Percentiles rank a stretch among this genome's conserved stretches.
These are phyloP conservation scores for Boletus rufocinnamomeus DNA, from an alignment of 768 basidiomycete genomes.

Conservation along the genomic window DNA sequence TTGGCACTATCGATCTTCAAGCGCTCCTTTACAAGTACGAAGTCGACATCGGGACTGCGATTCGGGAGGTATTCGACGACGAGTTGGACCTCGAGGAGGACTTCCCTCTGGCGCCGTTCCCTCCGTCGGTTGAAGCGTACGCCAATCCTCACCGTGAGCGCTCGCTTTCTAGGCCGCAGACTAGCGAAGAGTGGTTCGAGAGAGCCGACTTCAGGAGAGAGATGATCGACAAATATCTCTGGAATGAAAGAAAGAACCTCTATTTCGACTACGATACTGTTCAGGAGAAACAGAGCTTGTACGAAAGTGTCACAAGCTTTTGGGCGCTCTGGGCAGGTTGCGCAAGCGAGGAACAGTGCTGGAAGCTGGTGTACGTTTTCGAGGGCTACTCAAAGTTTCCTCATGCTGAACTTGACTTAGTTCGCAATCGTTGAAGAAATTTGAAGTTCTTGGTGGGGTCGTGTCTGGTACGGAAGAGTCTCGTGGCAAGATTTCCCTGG, in stretches of 20 bases:
- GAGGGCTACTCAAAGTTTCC: neutral
- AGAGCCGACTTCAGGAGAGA: constrained; percentile 82
- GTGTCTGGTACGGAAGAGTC: constrained; percentile 98
- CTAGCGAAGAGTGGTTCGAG: constrained; percentile 89
- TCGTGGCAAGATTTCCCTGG: constrained; percentile 91
- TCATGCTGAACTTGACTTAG: constrained; percentile 43
- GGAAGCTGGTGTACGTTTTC: constrained; percentile 82
- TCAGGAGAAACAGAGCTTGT: constrained; percentile 86
- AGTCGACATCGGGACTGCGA: constrained; percentile 96
- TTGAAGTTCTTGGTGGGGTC: constrained; percentile 93
- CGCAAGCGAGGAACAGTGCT: constrained; percentile 93
- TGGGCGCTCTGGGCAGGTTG: constrained; percentile 99
- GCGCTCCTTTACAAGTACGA: constrained; percentile 98
- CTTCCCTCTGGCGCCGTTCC: constrained; percentile 90
- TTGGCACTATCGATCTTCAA: constrained; percentile 95
- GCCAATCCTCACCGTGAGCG: constrained; percentile 60
- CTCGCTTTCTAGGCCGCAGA: constrained; percentile 62
- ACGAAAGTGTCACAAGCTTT: constrained; percentile 95
- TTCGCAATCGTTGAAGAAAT: constrained; percentile 86
- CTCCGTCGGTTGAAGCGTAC: constrained; percentile 73
- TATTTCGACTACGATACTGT: constrained; percentile 98
- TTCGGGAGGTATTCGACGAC: constrained; percentile 93
- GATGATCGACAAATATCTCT: constrained; percentile 90
- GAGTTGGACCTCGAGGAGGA: constrained; percentile 91
- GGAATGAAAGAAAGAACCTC: constrained; percentile 93